Evolutionary conservation across 83 land plant species (phyloP).

Genomic region (Larix sibirica): DNA sequence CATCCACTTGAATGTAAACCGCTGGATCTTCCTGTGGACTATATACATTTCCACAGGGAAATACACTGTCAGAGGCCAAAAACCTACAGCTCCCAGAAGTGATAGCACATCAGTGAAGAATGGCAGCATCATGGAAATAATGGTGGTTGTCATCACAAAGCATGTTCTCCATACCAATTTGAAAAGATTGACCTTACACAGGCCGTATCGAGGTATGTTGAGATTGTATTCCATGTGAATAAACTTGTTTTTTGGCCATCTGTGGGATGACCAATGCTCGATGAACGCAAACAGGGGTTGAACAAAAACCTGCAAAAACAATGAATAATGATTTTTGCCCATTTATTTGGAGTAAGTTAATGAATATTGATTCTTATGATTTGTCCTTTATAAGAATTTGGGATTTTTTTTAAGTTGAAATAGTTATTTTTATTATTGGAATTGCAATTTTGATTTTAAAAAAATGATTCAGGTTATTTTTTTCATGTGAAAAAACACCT

Average conservation of each 20-base stretch:
- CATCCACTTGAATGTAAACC: slow-evolving; percentile 57
- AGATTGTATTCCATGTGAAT: slow-evolving; percentile 15
- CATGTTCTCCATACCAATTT: slow-evolving; percentile 60
- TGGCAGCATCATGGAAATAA: slow-evolving; percentile 68
- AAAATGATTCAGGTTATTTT: too few relatives aligned
- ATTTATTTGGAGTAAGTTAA: background rate
- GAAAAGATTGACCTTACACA: slow-evolving; percentile 48
- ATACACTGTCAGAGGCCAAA: slow-evolving; percentile 76
- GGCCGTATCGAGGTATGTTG: slow-evolving; percentile 8
- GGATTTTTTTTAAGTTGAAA: too few relatives aligned
- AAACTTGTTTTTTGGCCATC: slow-evolving; percentile 14
- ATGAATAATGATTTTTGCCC: background rate
- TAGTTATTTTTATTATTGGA: too few relatives aligned
- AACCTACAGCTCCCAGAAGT: slow-evolving; percentile 61
- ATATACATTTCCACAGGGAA: slow-evolving; percentile 78
- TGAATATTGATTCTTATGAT: too few relatives aligned
- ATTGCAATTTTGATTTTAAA: background rate
- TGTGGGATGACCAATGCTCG: background rate
- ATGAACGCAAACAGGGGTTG: background rate
- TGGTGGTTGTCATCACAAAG: slow-evolving; percentile 63
- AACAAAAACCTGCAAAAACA: background rate
- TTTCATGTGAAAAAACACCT: too few relatives aligned
- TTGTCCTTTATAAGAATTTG: too few relatives aligned
- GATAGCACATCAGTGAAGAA: slow-evolving; percentile 72
- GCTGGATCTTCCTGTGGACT: slow-evolving; percentile 45